Percentiles rank a stretch among this genome's conserved stretches.
These are phyloP conservation scores for Ceratocystis cacaofunesta DNA, from an alignment of 2,329 filamentous ascomycete species.

Conservation along the genomic window DNA sequence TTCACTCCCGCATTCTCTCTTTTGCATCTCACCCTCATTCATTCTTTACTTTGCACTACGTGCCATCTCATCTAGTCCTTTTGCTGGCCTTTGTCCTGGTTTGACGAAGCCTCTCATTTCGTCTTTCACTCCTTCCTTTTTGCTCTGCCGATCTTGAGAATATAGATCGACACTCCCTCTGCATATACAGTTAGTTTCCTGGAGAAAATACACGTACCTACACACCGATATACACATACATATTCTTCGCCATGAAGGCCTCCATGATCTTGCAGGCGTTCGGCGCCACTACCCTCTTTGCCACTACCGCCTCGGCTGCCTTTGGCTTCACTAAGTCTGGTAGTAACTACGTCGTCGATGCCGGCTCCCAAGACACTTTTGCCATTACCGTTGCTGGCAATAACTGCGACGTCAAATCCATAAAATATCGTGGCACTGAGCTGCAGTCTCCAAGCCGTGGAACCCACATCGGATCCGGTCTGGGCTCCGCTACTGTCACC, in stretches of 20 bases:
- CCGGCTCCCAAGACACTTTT: conserved; percentile 34
- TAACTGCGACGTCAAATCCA: conserved; percentile 49
- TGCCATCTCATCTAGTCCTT: not conserved
- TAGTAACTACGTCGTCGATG: conserved; percentile 32
- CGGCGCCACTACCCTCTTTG: conserved; percentile 15
- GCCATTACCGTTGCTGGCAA: conserved; percentile 36
- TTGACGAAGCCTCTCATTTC: conserved; percentile 15
- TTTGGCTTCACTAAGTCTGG: conserved; percentile 30
- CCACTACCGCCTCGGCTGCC: conserved; percentile 25
- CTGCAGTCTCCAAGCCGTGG: conserved; percentile 38
- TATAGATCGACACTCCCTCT: not conserved
- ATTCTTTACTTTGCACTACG: conserved; percentile 1
- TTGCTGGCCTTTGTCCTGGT: conserved; percentile 11
- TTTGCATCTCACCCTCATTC: not conserved
- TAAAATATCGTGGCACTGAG: conserved; percentile 44
- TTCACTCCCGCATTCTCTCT: conserved; percentile 4
- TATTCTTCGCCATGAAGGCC: conserved; percentile 9
- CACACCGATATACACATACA: no score
- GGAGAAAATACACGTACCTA: conserved; percentile 5
- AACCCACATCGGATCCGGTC: conserved; percentile 44
- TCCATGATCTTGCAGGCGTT: conserved; percentile 7
- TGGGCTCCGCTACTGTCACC: conserved; percentile 43
- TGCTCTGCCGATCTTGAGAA: not conserved
- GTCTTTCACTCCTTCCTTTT: conserved; percentile 4
- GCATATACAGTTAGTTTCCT: not conserved